These are phyloP conservation scores for Tricholoma saponaceum DNA, from an alignment of 768 basidiomycete genomes.

Conservation along the genomic window DNA sequence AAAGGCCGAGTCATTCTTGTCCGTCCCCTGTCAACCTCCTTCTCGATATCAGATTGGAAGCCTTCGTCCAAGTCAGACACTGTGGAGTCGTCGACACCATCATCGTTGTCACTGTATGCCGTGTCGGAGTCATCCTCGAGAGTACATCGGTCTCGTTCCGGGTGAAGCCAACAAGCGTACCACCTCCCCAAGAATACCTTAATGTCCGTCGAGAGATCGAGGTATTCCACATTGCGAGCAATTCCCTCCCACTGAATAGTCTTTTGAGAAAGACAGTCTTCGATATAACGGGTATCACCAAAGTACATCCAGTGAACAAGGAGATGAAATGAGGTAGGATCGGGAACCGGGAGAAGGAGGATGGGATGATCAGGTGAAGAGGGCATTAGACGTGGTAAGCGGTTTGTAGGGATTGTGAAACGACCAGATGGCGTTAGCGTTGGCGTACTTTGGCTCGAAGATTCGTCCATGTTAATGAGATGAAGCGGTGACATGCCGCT, in stretches of 20 bases:
- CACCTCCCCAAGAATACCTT: constrained; percentile 74
- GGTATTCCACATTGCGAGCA: constrained; percentile 86
- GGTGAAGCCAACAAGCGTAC: constrained; percentile 63
- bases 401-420: constrained; percentile 43
- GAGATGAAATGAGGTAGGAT: constrained; percentile 65
- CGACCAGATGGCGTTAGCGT: constrained; percentile 20
- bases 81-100: constrained; percentile 26
- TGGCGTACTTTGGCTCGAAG: constrained; percentile 16
- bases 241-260: constrained; percentile 81
- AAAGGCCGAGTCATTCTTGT: constrained; percentile 36
- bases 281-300: constrained; percentile 61
- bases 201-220: constrained; percentile 71
- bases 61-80: constrained; percentile 19
- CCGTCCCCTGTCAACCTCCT: constrained; percentile 36
- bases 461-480: constrained; percentile 32
- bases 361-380: constrained; percentile 64
- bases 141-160: constrained; percentile 28
- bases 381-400: constrained; percentile 65
- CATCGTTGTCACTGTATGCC: constrained; percentile 22
- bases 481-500: constrained; percentile 62
- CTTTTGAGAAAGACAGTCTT: constrained; percentile 61
- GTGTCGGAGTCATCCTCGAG: constrained; percentile 25
- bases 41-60: constrained; percentile 28
- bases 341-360: constrained; percentile 72
- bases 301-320: constrained; percentile 84